phyloP scores from a whole-genome alignment of 306 rosid genomes.

The Pyrus betulifolia region DNA sequence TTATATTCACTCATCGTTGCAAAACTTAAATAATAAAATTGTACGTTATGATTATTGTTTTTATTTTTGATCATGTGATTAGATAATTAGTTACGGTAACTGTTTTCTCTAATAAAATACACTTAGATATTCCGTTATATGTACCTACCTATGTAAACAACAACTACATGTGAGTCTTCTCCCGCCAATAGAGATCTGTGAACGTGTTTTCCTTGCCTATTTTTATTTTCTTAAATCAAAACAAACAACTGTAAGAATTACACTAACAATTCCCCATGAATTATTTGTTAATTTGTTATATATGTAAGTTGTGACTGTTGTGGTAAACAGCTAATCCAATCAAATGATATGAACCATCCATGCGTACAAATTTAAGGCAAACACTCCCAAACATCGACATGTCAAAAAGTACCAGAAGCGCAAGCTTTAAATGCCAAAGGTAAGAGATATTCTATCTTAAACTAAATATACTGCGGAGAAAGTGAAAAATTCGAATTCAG shows the following conservation, averaged over 20 bases:
- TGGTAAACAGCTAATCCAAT: neutral
- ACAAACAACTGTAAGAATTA: too few species aligned
- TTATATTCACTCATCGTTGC: neutral
- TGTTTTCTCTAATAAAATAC: neutral
- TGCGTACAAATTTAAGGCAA: too few species aligned
- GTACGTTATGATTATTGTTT: neutral
- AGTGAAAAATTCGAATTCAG: too few species aligned
- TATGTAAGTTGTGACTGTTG: neutral
- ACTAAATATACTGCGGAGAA: too few species aligned
- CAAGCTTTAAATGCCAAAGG: too few species aligned
- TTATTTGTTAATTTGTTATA: too few species aligned
- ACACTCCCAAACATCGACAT: neutral
- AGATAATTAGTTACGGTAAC: neutral
- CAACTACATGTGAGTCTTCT: neutral
- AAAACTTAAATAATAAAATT: neutral
- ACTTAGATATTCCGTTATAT: too few species aligned
- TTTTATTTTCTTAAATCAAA: too few species aligned
- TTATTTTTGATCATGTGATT: neutral
- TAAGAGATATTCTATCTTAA: too few species aligned
- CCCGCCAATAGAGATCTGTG: rapidly evolving
- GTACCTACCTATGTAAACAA: too few species aligned
- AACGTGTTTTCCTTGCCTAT: neutral
- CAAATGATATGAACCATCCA: neutral
- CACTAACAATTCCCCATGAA: too few species aligned
- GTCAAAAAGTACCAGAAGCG: neutral